A percentile compares a stretch with the other conserved stretches of the same genome.
Conservation (phyloP, 495 filamentous ascomycete species). For the Lophiostoma macrostomum region DNA sequence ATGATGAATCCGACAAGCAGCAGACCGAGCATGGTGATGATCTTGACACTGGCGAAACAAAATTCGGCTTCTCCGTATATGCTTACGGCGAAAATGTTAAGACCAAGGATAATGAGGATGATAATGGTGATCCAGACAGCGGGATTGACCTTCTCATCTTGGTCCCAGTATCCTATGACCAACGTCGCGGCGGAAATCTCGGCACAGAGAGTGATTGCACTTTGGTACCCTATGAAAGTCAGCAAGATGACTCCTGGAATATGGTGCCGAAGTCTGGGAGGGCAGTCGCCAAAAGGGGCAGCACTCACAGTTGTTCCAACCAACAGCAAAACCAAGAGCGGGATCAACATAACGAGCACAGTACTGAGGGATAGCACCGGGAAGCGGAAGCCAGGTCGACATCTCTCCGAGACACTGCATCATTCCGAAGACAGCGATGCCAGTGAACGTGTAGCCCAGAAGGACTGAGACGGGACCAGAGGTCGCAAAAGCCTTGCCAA, state of each 20-base stretch:
- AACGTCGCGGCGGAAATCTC: slow-evolving; percentile 71
- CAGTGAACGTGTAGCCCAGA: slow-evolving; percentile 67
- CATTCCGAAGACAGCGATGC: slow-evolving; percentile 60
- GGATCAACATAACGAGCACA: slow-evolving; percentile 69
- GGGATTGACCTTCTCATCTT: slow-evolving; percentile 50
- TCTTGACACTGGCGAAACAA: slow-evolving; percentile 70
- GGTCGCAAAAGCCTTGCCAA: slow-evolving; percentile 58
- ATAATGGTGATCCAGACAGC: slow-evolving; percentile 76
- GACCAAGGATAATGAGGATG: slow-evolving; percentile 62
- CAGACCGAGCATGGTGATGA: slow-evolving; percentile 65
- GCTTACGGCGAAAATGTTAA: slow-evolving; percentile 66
- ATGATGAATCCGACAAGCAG: slow-evolving; percentile 55
- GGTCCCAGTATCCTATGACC: slow-evolving; percentile 74
- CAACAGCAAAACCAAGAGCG: slow-evolving; percentile 74
- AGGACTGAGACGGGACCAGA: slow-evolving; percentile 66
- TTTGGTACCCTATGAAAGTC: slow-evolving; percentile 18
- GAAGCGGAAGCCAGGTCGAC: slow-evolving; percentile 70
- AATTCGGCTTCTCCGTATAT: slow-evolving; percentile 75
- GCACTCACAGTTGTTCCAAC: slow-evolving; percentile 60
- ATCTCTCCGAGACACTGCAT: slow-evolving; percentile 62
- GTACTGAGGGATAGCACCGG: slow-evolving; percentile 73
- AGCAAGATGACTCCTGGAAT: not conserved
- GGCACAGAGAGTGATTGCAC: slow-evolving; percentile 64
- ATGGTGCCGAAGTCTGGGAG: too few species aligned
- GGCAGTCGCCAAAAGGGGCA: not conserved